A percentile compares a stretch with the other conserved stretches of the same genome.
These are phyloP conservation scores for Bryoerythrophyllum caledonicum DNA, from an alignment of 225 moss, liverwort and hornwort genomes.

Conservation along the genomic window DNA sequence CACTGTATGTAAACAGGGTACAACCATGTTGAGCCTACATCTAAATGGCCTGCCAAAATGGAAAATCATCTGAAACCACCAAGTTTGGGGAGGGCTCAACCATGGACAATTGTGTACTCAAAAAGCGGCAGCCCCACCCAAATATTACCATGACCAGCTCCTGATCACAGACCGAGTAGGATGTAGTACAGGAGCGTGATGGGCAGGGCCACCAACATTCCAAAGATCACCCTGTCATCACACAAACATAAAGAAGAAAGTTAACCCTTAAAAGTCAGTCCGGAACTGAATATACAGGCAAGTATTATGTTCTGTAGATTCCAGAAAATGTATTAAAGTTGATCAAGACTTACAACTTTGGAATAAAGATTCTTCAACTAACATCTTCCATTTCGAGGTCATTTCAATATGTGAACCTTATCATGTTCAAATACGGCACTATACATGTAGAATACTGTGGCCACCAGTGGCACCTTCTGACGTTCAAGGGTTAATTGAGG, in stretches of 20 bases:
- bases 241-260: not conserved
- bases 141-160: conserved; percentile 14
- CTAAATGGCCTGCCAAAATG: conserved; percentile 36
- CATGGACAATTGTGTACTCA: conserved; percentile 43
- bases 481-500: not conserved
- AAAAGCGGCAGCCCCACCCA: conserved; percentile 29
- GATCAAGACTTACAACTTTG: too few relatives aligned
- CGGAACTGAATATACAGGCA: too few relatives aligned
- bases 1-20: conserved; percentile 34
- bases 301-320: too few relatives aligned
- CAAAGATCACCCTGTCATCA: conserved; percentile 56
- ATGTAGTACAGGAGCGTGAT: conserved; percentile 62
- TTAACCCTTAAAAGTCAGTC: too few relatives aligned
- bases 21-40: conserved; percentile 15
- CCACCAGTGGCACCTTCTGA: too few relatives aligned
- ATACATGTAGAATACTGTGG: too few relatives aligned
- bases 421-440: too few relatives aligned
- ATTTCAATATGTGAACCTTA: too few relatives aligned
- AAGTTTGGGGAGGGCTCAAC: conserved; percentile 27
- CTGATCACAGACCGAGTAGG: conserved; percentile 48
- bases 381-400: too few relatives aligned
- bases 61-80: conserved; percentile 22
- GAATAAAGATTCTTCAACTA: too few relatives aligned
- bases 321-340: too few relatives aligned
- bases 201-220: conserved; percentile 58